Percentiles rank a stretch among this genome's conserved stretches.
Evolutionary conservation across 805 yeast species (phyloP).

Genomic region (Danielozyma ontarioensis): DNA sequence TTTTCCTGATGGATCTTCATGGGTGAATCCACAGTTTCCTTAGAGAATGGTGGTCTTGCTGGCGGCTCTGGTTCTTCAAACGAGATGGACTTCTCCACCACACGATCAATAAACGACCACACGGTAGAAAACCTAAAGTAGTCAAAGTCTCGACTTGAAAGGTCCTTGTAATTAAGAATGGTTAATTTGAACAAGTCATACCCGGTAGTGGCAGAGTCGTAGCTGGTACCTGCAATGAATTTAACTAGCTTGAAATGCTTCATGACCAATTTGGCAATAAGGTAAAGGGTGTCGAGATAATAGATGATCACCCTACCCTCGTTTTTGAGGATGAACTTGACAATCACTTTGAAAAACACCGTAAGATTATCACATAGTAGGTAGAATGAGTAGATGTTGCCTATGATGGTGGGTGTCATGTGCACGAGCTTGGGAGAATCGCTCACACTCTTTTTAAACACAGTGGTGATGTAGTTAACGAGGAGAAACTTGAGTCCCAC

Average conservation of each 20-base stretch:
- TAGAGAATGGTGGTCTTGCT: constrained; percentile 11
- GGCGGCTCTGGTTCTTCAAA: neutral
- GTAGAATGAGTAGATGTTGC: constrained; percentile 29
- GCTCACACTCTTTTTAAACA: constrained; percentile 30
- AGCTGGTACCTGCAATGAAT: constrained; percentile 23
- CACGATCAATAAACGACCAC: constrained; percentile 31
- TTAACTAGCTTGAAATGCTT: constrained; percentile 22
- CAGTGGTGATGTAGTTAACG: constrained; percentile 45
- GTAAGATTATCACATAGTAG: constrained; percentile 36
- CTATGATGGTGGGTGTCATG: constrained; percentile 23
- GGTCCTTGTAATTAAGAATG: constrained; percentile 29
- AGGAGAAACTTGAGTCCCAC: constrained; percentile 42
- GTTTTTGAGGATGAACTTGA: constrained; percentile 30
- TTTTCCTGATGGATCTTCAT: constrained; percentile 22
- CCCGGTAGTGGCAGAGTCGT: constrained; percentile 22
- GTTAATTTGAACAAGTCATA: constrained; percentile 33
- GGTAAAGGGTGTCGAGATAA: constrained; percentile 38
- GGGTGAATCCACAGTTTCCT: constrained; percentile 31
- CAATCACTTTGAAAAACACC: constrained; percentile 33
- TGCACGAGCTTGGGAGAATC: constrained; percentile 33
- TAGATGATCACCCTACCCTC: constrained; percentile 36
- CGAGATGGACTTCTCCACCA: constrained; percentile 13
- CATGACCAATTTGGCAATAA: constrained; percentile 24
- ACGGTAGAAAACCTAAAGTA: constrained; percentile 24
- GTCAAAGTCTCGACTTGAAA: constrained; percentile 28